Evolutionary conservation across 257 asterid species (phyloP), one percentile per base, ranked within the genome.

Genomic region (Petunia secreta): DNA sequence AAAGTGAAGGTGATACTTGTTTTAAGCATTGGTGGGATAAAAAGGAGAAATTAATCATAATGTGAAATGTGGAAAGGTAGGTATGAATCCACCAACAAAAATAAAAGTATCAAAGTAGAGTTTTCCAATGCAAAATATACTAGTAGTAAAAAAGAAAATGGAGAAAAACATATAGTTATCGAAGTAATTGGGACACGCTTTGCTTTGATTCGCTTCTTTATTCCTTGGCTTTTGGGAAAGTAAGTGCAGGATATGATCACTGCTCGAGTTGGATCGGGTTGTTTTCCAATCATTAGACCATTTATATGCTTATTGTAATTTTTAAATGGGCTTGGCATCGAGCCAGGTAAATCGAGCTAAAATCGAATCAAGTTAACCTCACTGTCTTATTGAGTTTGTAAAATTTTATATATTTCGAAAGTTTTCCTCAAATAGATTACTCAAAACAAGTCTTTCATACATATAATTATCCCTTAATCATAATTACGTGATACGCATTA

Each of bases 211-310:
- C 77, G 65, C 16, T 79, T 77, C 79, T 89, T 83, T 81, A 65
- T 83, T 78, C 67, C 53, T 80, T 80, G 60, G 69, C 77, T 84
- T 86, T 84, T 76, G 46, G 64, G 77, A 84, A 82, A 81, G 71
- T 69, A 75, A 60, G 55, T 48, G 16, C 34, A 77, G 71, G 54
- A 57, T 58, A 43, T 63, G 41, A 52, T 55, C 71, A 2, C 37
- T 52, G 80, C 73, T 25, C 14, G 59, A 63, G 50, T 36, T 75
- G 79, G 79, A 79, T 81, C 85, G 78, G 91, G 88, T 83, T 71
- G 80, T 58, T 46, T 38, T 80, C 79, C 80, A 86, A 87, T 89
- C 25, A 83, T 87, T 87, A 76, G 40, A 75, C 48, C 58, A 84
- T 74, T 80, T 52, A 5, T 79, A 84, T 69, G 4, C 76, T 44